Evolutionary conservation across 805 yeast species (phyloP).

Genomic region (Candida railenensis): DNA sequence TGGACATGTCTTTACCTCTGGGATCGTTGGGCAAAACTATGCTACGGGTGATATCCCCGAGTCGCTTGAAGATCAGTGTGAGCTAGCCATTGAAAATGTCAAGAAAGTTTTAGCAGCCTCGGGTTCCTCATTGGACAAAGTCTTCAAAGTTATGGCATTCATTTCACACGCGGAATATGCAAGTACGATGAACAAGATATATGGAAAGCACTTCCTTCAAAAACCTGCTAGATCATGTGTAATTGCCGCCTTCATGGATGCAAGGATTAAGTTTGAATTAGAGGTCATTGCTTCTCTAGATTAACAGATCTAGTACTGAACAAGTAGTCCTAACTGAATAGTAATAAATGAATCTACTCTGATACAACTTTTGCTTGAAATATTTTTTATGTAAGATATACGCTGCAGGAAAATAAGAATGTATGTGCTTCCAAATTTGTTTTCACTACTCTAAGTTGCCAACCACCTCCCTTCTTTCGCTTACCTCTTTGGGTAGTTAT

Average conservation of each 20-base stretch:
- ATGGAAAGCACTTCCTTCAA: conserved; percentile 43
- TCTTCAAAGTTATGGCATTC: conserved; percentile 50
- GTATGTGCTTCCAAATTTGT: too few species aligned
- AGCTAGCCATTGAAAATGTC: conserved; percentile 43
- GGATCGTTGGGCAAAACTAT: conserved; percentile 42
- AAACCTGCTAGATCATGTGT: conserved; percentile 57
- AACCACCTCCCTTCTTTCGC: too few species aligned
- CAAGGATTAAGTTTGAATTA: conserved; percentile 49
- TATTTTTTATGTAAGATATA: too few species aligned
- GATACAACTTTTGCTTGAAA: too few species aligned
- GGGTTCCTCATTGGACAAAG: conserved; percentile 46
- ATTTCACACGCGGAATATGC: conserved; percentile 44
- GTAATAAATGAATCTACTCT: too few species aligned
- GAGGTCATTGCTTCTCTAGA: conserved; percentile 46
- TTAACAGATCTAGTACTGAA: too few species aligned
- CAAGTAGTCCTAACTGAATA: too few species aligned
- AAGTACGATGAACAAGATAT: conserved; percentile 44
- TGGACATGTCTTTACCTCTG: conserved; percentile 46
- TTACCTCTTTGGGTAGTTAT: too few species aligned
- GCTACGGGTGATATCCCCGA: conserved; percentile 41
- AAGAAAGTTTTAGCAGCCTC: conserved; percentile 39
- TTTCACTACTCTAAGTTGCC: too few species aligned
- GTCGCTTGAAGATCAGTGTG: conserved; percentile 45
- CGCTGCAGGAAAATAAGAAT: too few species aligned
- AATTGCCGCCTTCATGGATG: conserved; percentile 51